Conservation (phyloP, 2,329 filamentous ascomycete genomes). For the Diplodia sapinea region DNA sequence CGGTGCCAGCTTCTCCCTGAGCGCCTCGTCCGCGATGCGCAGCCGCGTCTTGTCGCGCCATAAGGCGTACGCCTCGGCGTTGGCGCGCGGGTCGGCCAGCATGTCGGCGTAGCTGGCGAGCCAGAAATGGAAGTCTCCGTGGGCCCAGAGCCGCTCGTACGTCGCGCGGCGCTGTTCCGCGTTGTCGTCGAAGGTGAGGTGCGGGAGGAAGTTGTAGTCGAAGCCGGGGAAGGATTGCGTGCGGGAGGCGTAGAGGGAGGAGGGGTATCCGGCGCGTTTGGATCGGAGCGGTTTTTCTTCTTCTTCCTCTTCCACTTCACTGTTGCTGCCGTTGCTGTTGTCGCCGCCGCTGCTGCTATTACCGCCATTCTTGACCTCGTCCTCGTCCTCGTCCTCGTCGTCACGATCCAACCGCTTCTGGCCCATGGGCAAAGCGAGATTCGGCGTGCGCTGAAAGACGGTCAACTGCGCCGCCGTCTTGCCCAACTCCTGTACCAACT, state of each 20-base stretch:
- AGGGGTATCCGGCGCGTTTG: slow-evolving; percentile 37
- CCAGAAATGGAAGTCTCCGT: slow-evolving; percentile 42
- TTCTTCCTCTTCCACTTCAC: background rate
- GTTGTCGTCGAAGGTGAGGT: slow-evolving; percentile 33
- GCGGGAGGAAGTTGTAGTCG: slow-evolving; percentile 36
- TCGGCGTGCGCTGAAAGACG: slow-evolving; percentile 40
- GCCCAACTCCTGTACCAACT: slow-evolving; percentile 39
- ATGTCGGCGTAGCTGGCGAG: slow-evolving; percentile 39
- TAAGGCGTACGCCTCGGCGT: slow-evolving; percentile 39
- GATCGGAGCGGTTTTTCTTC: slow-evolving; percentile 28
- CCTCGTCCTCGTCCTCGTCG: too few species aligned
- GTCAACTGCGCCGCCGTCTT: slow-evolving; percentile 37
- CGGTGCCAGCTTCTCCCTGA: slow-evolving; percentile 36
- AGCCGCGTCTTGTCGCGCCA: slow-evolving; percentile 38
- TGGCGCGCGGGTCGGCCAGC: slow-evolving; percentile 36
- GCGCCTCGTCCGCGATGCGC: slow-evolving; percentile 34
- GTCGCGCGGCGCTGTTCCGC: slow-evolving; percentile 32
- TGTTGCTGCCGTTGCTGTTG: too few species aligned
- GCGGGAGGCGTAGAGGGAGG: slow-evolving; percentile 50
- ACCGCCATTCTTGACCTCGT: too few species aligned
- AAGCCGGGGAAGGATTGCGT: slow-evolving; percentile 36
- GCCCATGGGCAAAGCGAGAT: slow-evolving; percentile 40
- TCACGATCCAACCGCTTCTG: background rate
- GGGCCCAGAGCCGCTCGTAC: slow-evolving; percentile 32
- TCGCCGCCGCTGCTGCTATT: too few species aligned